phyloP scores from a whole-genome alignment of 1,139 yeast genomes.

The Hansenula sp. region DNA sequence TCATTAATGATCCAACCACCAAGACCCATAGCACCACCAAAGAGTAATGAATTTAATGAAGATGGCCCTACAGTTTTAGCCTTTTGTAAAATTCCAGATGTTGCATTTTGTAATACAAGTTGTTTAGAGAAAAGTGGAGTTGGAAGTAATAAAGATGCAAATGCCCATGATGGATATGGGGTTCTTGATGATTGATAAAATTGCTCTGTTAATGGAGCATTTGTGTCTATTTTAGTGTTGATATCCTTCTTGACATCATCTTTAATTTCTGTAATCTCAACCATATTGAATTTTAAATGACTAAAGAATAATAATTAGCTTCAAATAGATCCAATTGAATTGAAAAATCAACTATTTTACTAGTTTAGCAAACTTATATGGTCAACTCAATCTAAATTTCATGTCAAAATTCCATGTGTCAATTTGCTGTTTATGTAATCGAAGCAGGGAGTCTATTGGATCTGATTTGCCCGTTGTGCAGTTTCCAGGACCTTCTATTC shows the following conservation, averaged over 20 bases:
- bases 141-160: slow-evolving; percentile 36
- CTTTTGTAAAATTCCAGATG: slow-evolving; percentile 4
- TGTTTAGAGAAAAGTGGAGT: slow-evolving; percentile 38
- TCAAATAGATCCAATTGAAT: too few species aligned
- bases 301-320: too few species aligned
- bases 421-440: too few species aligned
- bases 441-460: too few species aligned
- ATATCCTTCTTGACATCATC: slow-evolving; percentile 12
- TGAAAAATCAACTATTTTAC: too few species aligned
- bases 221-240: slow-evolving; percentile 6
- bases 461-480: too few species aligned
- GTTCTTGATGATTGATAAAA: slow-evolving; percentile 36
- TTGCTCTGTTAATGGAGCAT: slow-evolving; percentile 17
- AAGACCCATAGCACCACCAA: slow-evolving; percentile 67
- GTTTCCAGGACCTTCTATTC: too few species aligned
- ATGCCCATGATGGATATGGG: slow-evolving; percentile 51
- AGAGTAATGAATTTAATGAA: slow-evolving; percentile 41
- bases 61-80: slow-evolving; percentile 37
- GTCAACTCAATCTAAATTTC: background rate
- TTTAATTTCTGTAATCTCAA: slow-evolving; percentile 17
- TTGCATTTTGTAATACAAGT: slow-evolving; percentile 10
- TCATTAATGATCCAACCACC: slow-evolving; percentile 84
- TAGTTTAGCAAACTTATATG: background rate
- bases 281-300: slow-evolving; percentile 16
- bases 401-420: too few species aligned